Percentiles rank a stretch among this genome's conserved stretches.
These are phyloP conservation scores for Heritiera littoralis DNA, from an alignment of 345 rosid genomes.

Conservation along the genomic window DNA sequence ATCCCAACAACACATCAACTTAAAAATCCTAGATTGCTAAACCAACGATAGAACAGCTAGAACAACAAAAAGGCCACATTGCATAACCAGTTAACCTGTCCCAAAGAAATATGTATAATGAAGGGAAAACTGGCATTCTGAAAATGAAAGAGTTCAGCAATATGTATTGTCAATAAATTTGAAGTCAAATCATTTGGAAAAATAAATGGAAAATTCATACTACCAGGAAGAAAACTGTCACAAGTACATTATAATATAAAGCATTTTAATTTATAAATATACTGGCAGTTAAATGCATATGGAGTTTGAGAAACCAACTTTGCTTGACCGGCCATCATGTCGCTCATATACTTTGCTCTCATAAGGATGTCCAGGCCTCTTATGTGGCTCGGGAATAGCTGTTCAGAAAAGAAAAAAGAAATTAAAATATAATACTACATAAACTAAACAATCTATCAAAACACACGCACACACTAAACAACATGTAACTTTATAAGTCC, in stretches of 20 bases:
- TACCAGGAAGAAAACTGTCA: neutral
- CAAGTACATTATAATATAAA: neutral
- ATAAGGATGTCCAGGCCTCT: constrained; percentile 49
- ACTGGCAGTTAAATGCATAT: constrained; percentile 6
- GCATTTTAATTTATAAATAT: constrained; percentile 19
- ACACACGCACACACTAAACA: neutral
- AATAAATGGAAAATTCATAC: neutral
- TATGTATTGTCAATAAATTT: neutral
- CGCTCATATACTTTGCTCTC: constrained; percentile 64
- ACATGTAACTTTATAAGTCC: neutral
- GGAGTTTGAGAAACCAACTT: constrained; percentile 57
- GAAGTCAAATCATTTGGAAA: neutral
- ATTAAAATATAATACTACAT: neutral
- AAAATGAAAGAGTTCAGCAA: neutral
- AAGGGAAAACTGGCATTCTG: neutral
- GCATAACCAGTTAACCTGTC: neutral
- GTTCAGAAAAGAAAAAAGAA: neutral
- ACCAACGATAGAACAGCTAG: neutral
- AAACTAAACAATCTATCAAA: neutral
- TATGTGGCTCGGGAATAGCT: constrained; percentile 53
- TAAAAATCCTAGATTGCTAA: constrained; percentile 1
- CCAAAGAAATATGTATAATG: neutral
- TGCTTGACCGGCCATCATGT: constrained; percentile 53
- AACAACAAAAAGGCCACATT: neutral
- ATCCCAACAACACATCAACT: neutral